Conservation (phyloP, 371 early-diverging fungal species). For the Lichtheimia ornata region DNA sequence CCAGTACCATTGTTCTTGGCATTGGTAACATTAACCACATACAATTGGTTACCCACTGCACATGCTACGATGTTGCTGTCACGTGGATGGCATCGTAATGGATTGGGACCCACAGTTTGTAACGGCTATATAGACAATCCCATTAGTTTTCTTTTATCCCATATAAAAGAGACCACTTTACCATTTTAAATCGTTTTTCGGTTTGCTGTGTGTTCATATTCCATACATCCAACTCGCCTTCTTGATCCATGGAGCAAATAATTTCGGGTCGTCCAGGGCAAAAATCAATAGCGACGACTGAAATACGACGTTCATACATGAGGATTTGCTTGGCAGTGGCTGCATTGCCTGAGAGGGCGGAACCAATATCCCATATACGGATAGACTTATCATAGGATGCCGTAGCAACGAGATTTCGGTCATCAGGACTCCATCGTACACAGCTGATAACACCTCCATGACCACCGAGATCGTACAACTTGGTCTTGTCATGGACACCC, state of each 20-base stretch:
- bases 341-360: slow-evolving; percentile 13
- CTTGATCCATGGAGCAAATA: slow-evolving; percentile 57
- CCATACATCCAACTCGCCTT: slow-evolving; percentile 61
- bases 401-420: slow-evolving; percentile 51
- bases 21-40: slow-evolving; percentile 46
- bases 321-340: slow-evolving; percentile 26
- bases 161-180: slow-evolving; percentile 17
- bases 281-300: slow-evolving; percentile 57
- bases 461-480: slow-evolving; percentile 42
- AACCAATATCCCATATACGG: slow-evolving; percentile 56
- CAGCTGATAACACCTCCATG: slow-evolving; percentile 45
- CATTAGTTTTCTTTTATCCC: background rate
- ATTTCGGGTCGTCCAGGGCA: slow-evolving; percentile 49
- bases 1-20: slow-evolving; percentile 26
- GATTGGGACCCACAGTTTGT: slow-evolving; percentile 42
- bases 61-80: slow-evolving; percentile 46
- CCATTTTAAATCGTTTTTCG: slow-evolving; percentile 54
- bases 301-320: slow-evolving; percentile 37
- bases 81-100: slow-evolving; percentile 58
- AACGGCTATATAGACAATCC: slow-evolving; percentile 17
- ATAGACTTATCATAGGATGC: slow-evolving; percentile 49
- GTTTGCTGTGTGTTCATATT: slow-evolving; percentile 43
- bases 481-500: slow-evolving; percentile 48
- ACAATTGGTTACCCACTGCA: slow-evolving; percentile 49
- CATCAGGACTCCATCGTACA: slow-evolving; percentile 52